Base-by-base conservation (phyloP, 2,329 filamentous ascomycete species). In the Sclerotinia borealis region DNA sequence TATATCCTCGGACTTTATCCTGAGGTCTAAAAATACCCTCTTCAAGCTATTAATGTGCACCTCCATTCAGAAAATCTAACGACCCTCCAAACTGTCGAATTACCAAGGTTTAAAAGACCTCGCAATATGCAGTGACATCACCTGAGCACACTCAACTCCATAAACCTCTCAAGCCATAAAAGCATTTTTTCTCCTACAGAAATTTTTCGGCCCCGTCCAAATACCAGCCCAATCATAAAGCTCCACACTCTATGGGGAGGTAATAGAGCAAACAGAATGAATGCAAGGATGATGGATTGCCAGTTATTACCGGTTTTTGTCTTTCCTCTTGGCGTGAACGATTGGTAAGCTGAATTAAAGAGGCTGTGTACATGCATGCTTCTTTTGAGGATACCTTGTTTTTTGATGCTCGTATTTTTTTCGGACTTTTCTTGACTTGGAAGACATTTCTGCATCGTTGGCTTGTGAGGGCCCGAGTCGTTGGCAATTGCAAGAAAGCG, bases 331-430 rank as follows among this genome's bases (percentile, higher is more conserved):
- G 54, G 54, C 54, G 17, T 25, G 9, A 19, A 19, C n/a, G 39
- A 45, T 56, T 17, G 43, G 36, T 39, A 39, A 37, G 54, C n/a
- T n/a, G n/a, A 45, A 31, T n/a, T n/a, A n/a, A 15, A n/a, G 54
- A 45, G 54, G 54, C 39, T 56, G 29, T 34, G 54, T 56, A 39
- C 39, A 45, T 56, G 54, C 54, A 27, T n/a, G n/a, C n/a, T 56
- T 31, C 11, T 34, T n/a, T n/a, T 34, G 52, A 56, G 39, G 39
- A 56, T 56, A 45, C 45, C 34, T 34, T 36, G n/a, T 25, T 56
- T 56, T 41, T 13, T 17, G 17, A n/a, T 17, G n/a, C 10, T 22
- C 10, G 22, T 54, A 25, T n/a, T 39, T 11, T 29, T 55, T 6
- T 43, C 19, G 7, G 54, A 19, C 3, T 43, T 2, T 17, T 17